Base-by-base conservation (phyloP, 2,329 filamentous ascomycete genomes). In the Xylaria arbuscula region DNA sequence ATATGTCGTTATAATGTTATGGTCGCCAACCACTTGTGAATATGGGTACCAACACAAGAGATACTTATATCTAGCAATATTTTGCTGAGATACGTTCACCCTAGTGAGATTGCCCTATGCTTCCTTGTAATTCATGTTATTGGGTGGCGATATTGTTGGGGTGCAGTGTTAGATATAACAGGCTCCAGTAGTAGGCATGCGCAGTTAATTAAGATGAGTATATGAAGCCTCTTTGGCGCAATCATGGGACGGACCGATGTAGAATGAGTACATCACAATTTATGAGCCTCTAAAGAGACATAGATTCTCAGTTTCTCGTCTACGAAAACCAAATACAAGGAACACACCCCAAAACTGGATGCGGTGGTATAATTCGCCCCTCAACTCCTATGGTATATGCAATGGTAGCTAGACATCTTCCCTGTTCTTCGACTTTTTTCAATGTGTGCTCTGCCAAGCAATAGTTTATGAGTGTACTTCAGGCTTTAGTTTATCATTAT, bases 341-440 rank as follows among this genome's bases (percentile, higher is more conserved):
- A 60, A 70, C 62, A 69, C 70, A 70, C 71, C 68, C 38, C 72
- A 62, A 65, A 67, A 64, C 45, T 61, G 59, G 70, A 70, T 76
- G 73, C 71, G 71, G 68, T 76, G 74, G 74, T 76, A 76, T 76
- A 73, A 71, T 57, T 62, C 70, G 70, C 66, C 68, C 69, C 73
- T 70, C 67, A 76, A 76, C 74, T 75, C 73, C 75, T 70, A 61
- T 72, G 69, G 58, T 70, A 67, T 74, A 76, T 76, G 75, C 74
- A 76, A 73, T 72, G 65, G 54, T 64, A 69, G 69, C 70, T 53
- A 69, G 50, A 67, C 48, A 63, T 67, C 50, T 61, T n/a, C 65
- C 66, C 10, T 42, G 51, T 60, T 24, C 50, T 36, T 57, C 47
- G 15, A 58, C 70, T 45, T 59, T 54, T 71, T 51, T 65, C 55